Conservation (phyloP, 192 early-diverging fungal species). For the Linnemannia hyalina region DNA sequence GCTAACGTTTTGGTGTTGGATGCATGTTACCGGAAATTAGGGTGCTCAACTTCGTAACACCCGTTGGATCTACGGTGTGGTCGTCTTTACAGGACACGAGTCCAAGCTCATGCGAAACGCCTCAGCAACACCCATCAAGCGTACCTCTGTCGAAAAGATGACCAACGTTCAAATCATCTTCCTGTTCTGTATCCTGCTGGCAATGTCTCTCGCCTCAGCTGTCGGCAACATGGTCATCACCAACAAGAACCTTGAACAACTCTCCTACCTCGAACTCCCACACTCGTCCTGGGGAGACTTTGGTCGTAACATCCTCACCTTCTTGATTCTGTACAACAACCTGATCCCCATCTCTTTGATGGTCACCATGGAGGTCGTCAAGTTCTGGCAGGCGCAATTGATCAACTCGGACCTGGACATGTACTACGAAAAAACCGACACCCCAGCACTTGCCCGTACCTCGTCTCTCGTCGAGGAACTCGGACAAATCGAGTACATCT, state of each 20-base stretch:
- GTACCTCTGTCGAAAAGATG: constrained; percentile 88
- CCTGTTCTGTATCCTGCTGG: constrained; percentile 88
- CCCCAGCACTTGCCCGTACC: constrained; percentile 92
- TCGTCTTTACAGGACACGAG: constrained; percentile 97
- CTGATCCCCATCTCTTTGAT: constrained; percentile 99
- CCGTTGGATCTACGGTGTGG: constrained; percentile 93
- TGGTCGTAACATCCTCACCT: constrained; percentile 94
- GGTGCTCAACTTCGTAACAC: constrained; percentile 97
- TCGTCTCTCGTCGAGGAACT: constrained; percentile 97
- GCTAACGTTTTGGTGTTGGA: background rate
- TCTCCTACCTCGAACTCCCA: constrained; percentile 23
- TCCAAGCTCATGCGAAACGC: constrained; percentile 98
- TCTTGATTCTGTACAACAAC: constrained; percentile 98
- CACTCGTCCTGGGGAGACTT: constrained; percentile 65
- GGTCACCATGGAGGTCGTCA: constrained; percentile 98
- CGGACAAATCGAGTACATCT: constrained; percentile 98
- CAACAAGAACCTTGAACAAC: constrained; percentile 45
- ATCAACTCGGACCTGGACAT: constrained; percentile 97
- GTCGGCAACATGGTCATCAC: constrained; percentile 81
- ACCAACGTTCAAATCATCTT: constrained; percentile 96
- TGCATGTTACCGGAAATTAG: constrained; percentile 23
- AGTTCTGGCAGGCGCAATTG: constrained; percentile 88
- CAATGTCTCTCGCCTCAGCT: constrained; percentile 89
- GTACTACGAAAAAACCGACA: constrained; percentile 94
- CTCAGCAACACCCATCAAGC: constrained; percentile 92